Evolutionary conservation across 2,329 filamentous ascomycete genomes (phyloP).

Genomic region (Cladophialophora chaetospira): DNA sequence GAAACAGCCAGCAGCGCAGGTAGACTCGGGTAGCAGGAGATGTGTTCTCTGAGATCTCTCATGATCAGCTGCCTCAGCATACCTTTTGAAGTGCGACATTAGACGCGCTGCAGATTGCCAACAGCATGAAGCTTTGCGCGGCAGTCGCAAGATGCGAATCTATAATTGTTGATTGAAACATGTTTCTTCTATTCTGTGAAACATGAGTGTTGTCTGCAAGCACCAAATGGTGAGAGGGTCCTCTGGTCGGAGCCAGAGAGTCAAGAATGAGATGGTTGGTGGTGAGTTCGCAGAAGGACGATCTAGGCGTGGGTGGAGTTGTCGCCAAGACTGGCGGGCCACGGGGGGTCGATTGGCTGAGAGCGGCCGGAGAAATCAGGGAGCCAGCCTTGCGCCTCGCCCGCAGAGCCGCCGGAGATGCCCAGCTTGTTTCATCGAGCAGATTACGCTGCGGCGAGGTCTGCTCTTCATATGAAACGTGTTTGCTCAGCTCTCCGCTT

Average conservation of each 20-base stretch:
- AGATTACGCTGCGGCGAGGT: neutral
- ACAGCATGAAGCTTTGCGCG: neutral
- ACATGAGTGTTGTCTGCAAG: constrained; percentile 2
- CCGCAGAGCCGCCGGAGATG: constrained; percentile 15
- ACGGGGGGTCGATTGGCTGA: constrained; percentile 19
- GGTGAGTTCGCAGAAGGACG: neutral
- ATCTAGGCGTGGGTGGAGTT: constrained; percentile 5
- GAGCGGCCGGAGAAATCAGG: neutral
- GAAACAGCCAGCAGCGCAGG: neutral
- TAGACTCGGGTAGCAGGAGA: neutral
- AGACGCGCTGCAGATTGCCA: neutral
- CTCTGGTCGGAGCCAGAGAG: constrained; percentile 11
- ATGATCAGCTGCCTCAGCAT: neutral
- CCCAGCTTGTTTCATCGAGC: constrained; percentile 9
- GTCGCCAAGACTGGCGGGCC: constrained; percentile 15
- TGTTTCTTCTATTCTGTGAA: constrained; percentile 18
- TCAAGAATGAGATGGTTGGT: constrained; percentile 19
- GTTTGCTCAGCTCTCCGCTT: neutral
- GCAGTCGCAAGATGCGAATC: neutral
- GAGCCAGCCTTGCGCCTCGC: constrained; percentile 13
- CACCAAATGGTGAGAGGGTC: neutral
- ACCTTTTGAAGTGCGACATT: neutral
- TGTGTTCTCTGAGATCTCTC: neutral
- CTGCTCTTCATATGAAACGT: neutral
- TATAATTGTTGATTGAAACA: constrained; percentile 18